Conservation (phyloP, 2,329 filamentous ascomycete species). For the Ceratocystis ficicola region DNA sequence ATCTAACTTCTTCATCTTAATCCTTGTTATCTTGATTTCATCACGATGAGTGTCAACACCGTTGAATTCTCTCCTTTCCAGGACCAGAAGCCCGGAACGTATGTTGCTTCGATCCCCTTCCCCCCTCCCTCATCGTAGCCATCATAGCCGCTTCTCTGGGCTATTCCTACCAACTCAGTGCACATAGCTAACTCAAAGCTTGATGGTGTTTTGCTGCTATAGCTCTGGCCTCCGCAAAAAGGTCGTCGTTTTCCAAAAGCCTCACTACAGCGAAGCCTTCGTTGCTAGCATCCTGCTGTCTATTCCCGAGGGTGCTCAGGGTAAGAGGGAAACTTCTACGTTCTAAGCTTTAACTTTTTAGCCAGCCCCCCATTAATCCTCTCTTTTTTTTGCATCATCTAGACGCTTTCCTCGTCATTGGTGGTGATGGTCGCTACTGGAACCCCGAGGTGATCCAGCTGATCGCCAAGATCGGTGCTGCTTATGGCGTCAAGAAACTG, state of each 20-base stretch:
- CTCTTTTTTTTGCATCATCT: constrained; percentile 15
- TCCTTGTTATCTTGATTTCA: neutral
- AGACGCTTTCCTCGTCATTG: constrained; percentile 82
- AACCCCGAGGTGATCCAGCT: constrained; percentile 94
- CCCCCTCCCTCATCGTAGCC: neutral
- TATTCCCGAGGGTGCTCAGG: constrained; percentile 86
- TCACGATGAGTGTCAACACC: constrained; percentile 58
- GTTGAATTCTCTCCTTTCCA: constrained; percentile 75
- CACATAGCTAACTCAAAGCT: neutral
- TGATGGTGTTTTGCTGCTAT: constrained; percentile 19
- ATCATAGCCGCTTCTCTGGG: neutral
- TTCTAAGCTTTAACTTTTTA: neutral
- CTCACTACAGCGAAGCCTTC: constrained; percentile 93
- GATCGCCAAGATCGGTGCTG: constrained; percentile 93
- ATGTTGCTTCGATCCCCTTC: constrained; percentile 37
- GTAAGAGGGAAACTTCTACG: constrained; percentile 31
- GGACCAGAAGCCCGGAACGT: constrained; percentile 99
- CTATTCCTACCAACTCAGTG: neutral
- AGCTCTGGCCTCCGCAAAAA: constrained; percentile 98
- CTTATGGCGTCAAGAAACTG: constrained; percentile 98
- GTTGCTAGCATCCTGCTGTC: constrained; percentile 87
- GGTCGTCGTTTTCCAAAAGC: constrained; percentile 92
- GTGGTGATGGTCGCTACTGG: constrained; percentile 92
- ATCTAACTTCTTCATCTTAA: neutral
- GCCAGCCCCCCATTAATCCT: neutral